Conservation (phyloP, 2,329 filamentous ascomycete genomes). For the Colletotrichum higginsianum region DNA sequence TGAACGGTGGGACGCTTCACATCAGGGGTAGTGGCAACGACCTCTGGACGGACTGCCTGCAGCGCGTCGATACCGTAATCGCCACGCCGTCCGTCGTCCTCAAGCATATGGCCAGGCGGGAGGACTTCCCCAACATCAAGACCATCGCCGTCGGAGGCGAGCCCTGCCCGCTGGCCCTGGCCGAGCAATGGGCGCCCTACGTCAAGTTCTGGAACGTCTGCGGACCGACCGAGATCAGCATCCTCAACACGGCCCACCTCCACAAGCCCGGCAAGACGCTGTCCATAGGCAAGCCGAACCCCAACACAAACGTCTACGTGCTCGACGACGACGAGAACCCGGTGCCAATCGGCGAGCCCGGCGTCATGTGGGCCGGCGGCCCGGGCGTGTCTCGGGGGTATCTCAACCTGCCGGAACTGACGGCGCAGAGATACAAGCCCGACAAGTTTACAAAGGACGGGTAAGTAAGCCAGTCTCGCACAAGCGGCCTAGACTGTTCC, state of each 20-base stretch:
- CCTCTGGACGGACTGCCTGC: conserved; percentile 41
- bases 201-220: conserved; percentile 70
- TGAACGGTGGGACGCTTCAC: conserved; percentile 44
- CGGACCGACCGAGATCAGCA: conserved; percentile 73
- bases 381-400: conserved; percentile 70
- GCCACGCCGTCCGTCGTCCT: conserved; percentile 43
- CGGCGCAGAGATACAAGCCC: conserved; percentile 62
- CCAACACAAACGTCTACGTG: conserved; percentile 71
- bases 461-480: conserved; percentile 51
- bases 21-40: conserved; percentile 44
- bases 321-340: conserved; percentile 61
- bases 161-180: conserved; percentile 53
- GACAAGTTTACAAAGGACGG: conserved; percentile 68
- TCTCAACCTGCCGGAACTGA: conserved; percentile 66
- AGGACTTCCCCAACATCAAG: conserved; percentile 42
- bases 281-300: conserved; percentile 69
- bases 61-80: conserved; percentile 44
- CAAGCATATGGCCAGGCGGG: conserved; percentile 40
- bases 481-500: no score
- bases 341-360: conserved; percentile 62
- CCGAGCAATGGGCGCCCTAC: conserved; percentile 68
- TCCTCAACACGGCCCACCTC: conserved; percentile 64
- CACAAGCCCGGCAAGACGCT: conserved; percentile 56
- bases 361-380: conserved; percentile 71
- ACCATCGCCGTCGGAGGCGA: conserved; percentile 44